phyloP scores from a whole-genome alignment of 1,284 basidiomycete species.

The Anthracocystis panici-leucophaei region DNA sequence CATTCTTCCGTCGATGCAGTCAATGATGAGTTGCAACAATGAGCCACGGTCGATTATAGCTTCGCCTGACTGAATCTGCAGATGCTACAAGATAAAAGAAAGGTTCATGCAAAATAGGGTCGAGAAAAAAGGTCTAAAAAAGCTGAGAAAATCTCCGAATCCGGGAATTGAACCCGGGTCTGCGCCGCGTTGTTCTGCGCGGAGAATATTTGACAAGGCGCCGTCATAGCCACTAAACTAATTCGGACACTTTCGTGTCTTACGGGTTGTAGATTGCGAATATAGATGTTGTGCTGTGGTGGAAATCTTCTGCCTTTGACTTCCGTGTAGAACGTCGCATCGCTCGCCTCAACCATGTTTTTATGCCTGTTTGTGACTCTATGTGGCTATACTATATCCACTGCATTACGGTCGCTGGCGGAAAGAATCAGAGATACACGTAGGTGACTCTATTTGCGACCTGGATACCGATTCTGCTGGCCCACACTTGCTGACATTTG shows the following conservation, averaged over 20 bases:
- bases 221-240: conserved; percentile 64
- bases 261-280: background rate
- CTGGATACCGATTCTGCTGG: conserved; percentile 34
- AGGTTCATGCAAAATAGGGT: too few species aligned
- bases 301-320: background rate
- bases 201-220: conserved; percentile 54
- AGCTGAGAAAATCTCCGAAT: conserved; percentile 35
- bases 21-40: background rate
- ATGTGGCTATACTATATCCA: background rate
- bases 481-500: conserved; percentile 19
- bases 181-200: conserved; percentile 48
- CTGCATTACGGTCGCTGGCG: background rate
- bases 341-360: background rate
- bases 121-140: conserved; percentile 13
- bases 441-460: conserved; percentile 33
- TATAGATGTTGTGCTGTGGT: background rate
- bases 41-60: background rate
- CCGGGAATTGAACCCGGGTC: conserved; percentile 63
- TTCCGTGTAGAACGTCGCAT: background rate
- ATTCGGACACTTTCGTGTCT: conserved; percentile 39
- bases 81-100: background rate
- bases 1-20: background rate
- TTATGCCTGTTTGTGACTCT: background rate
- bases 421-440: conserved; percentile 16
- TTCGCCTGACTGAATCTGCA: background rate